Base-by-base conservation (phyloP, 176 grass and related monocot species). In the Melocanna baccifera region DNA sequence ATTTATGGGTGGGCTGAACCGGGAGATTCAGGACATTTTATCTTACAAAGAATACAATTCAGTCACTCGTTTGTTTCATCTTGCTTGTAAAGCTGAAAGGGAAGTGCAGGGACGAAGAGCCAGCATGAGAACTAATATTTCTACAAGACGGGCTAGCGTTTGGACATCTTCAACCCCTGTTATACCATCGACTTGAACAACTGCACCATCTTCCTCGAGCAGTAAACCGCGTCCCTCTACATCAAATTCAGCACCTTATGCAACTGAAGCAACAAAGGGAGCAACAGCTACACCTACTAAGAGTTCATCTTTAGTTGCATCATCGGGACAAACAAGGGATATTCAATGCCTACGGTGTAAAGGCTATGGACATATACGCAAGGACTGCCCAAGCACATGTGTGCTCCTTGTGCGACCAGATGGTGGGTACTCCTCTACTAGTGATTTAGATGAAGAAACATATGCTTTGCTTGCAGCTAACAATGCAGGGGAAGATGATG, bases 181-280 rank as follows among this genome's bases (percentile, higher is more conserved):
- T 65, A 0, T 6, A 7, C 13, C 1, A 19, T 18, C 6, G 0
- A 18, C 1, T 9, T 0, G 62, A 16, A 14, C 46, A 0, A 1
- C 47, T 50, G 5, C 62, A 34, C 5, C 62, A 34, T 9, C 29
- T 2, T 3, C 29, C 0, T 16, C 5, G 0, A 65, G 14, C 6
- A 34, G 0, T 29, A 65, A 34, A 9, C 14, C 0, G 2, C 6
- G 29, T 9, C 28, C 28, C 1, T 18, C 14, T 3, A 16, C 29
- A 16, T 1, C 29, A 9, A 65, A 16, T 3, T 34, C 62, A 3
- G 0, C 62, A 7, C 30, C 28, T 3, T 3, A 0, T 0, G 0
- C 14, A 1, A 7, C 2, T 4, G 62, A 30, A 3, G 6, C 62
- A 18, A 65, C 28, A 9, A 65, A 32, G 15, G 29, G 13, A 0